Conservation (phyloP, 2,329 filamentous ascomycete genomes). For the Pestalotiopsis sp. region DNA sequence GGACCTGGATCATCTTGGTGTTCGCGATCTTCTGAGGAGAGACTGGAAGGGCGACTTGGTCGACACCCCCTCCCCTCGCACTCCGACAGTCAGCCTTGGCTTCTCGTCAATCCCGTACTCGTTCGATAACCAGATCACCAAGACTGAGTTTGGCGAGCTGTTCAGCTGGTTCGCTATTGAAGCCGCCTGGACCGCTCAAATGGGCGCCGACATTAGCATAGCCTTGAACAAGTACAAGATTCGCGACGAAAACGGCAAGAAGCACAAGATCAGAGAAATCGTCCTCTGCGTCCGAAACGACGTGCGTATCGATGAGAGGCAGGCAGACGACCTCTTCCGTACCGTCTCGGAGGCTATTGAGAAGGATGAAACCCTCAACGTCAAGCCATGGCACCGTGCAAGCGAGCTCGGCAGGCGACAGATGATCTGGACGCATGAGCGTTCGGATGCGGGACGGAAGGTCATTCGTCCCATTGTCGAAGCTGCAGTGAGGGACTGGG, state of each 20-base stretch:
- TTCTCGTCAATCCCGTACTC: slow-evolving; percentile 48
- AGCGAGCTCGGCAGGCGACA: slow-evolving; percentile 42
- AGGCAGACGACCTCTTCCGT: slow-evolving; percentile 44
- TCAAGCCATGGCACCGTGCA: slow-evolving; percentile 45
- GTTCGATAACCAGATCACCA: slow-evolving; percentile 45
- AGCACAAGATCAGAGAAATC: slow-evolving; percentile 48
- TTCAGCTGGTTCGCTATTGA: slow-evolving; percentile 52
- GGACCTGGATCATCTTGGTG: slow-evolving; percentile 39
- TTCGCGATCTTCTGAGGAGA: slow-evolving; percentile 46
- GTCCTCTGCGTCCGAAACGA: slow-evolving; percentile 46
- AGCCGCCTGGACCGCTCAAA: slow-evolving; percentile 48
- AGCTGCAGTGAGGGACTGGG: slow-evolving; percentile 42
- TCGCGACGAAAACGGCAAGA: slow-evolving; percentile 37
- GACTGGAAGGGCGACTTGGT: slow-evolving; percentile 52
- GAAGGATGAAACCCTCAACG: slow-evolving; percentile 36
- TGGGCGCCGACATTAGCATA: slow-evolving; percentile 45
- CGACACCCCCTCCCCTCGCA: slow-evolving; percentile 46
- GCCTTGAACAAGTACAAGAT: slow-evolving; percentile 49
- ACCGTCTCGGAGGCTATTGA: slow-evolving; percentile 43
- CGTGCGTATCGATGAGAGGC: slow-evolving; percentile 43
- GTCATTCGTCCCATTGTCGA: slow-evolving; percentile 47
- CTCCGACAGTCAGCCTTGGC: slow-evolving; percentile 47
- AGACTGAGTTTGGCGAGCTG: slow-evolving; percentile 47
- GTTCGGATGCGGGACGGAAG: slow-evolving; percentile 41
- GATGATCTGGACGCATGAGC: slow-evolving; percentile 47